Evolutionary conservation across 306 rosid species (phyloP).

Genomic region (Boehmeria nivea): DNA sequence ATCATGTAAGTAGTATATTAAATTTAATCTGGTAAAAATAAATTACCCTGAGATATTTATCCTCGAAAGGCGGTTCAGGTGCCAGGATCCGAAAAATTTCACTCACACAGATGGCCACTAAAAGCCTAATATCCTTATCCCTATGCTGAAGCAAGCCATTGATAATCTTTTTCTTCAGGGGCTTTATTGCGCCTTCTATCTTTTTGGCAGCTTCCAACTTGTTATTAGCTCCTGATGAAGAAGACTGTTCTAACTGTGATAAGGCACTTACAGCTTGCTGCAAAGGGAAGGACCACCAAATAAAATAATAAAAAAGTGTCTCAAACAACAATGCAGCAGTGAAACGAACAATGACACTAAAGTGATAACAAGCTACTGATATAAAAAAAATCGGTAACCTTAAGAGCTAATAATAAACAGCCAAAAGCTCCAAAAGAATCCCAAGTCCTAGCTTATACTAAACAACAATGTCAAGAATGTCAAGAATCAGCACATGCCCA

Average conservation of each 20-base stretch:
- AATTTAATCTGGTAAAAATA: neutral
- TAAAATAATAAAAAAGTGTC: constrained; percentile 17
- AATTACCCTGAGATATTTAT: constrained; percentile 59
- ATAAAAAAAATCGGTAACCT: too few relatives aligned
- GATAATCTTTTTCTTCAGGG: constrained; percentile 42
- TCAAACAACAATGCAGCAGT: neutral
- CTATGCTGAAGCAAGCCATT: constrained; percentile 48
- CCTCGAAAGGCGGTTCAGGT: constrained; percentile 79
- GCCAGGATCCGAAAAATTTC: constrained; percentile 78
- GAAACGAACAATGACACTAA: neutral
- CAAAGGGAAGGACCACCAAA: too few relatives aligned
- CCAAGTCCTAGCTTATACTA: neutral
- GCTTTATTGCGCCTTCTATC: constrained; percentile 40
- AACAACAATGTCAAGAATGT: neutral
- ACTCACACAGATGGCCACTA: constrained; percentile 61
- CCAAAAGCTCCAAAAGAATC: neutral
- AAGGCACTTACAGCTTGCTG: constrained; percentile 69
- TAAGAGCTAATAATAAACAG: neutral
- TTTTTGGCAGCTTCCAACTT: constrained; percentile 34
- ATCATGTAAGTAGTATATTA: neutral
- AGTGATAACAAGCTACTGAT: neutral
- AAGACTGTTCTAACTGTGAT: constrained; percentile 60
- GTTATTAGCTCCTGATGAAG: constrained; percentile 25
- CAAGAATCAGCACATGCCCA: too few relatives aligned
- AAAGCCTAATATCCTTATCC: constrained; percentile 78